Evolutionary conservation across 176 grass and related monocot species (phyloP), one percentile per base, ranked within the genome.

Genomic region (Hyparrhenia diplandra): DNA sequence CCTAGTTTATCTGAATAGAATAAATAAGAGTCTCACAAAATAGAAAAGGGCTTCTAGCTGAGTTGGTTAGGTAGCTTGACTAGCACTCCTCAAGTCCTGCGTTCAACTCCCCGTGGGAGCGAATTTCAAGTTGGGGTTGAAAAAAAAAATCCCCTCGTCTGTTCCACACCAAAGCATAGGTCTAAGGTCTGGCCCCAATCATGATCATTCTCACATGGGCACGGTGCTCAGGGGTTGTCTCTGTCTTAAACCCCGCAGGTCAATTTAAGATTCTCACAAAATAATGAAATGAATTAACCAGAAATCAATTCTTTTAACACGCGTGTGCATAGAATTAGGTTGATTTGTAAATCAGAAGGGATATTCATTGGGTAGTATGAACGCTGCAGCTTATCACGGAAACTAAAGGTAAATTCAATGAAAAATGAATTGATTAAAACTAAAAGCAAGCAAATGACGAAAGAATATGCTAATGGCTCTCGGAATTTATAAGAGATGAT

Each of bases 1-100:
- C 34, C 37, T 29, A 81, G 13, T 52, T 70, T 31, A 79, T 69
- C 24, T 14, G 32, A 78, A 58, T 60, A 27, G 68, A 88, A 88
- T 31, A 40, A 42, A 10, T 27, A 35, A 79, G 74, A 77, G 14
- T 39, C 24, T 57, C 31, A 41, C 10, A 58, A 76, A 21, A 40
- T 42, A 10, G 10, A 11, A 42, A 42, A 12, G 40, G 10, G 40
- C 40, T 10, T 42, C 40, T 42, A 42, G 40, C 40, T 42, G 10
- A 42, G 40, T 42, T 42, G 9, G 10, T 40, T 40, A 40, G 37
- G 37, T 9, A 6, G 36, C 36, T 37, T 37, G 37, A 40, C 8
- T 40, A 10, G 37, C 37, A 40, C 37, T 40, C 8, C 37, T 40
- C 37, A 40, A 10, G 10, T 42, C 40, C 40, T 42, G 3, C 8